A percentile compares a stretch with the other conserved stretches of the same genome.
Conservation (phyloP, 257 asterid species). For the Gardenia jasminoides region DNA sequence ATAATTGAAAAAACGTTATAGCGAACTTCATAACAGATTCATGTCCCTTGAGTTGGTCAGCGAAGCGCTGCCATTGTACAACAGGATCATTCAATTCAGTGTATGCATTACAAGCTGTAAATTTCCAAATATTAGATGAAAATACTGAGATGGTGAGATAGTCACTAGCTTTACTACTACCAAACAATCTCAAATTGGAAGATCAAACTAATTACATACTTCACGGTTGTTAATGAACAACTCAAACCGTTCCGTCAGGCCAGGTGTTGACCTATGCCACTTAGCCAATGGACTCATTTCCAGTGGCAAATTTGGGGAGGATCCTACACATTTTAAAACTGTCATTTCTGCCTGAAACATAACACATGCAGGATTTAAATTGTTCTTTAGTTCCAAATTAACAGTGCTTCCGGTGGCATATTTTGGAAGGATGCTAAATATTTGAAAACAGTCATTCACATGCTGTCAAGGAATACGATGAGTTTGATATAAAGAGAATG, state of each 20-base stretch:
- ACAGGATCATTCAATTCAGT: conserved; percentile 96
- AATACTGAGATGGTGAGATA: background rate
- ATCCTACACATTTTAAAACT: background rate
- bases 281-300: conserved; percentile 87
- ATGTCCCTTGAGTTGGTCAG: conserved; percentile 88
- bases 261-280: conserved; percentile 88
- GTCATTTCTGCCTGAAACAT: no score
- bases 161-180: background rate
- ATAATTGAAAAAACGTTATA: background rate
- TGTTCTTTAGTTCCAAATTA: no score
- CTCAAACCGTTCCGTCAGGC: conserved; percentile 86
- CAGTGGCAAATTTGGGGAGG: background rate
- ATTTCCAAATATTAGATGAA: background rate
- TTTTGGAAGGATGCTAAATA: background rate
- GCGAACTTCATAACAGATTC: background rate
- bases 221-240: conserved; percentile 84
- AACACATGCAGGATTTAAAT: no score
- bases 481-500: background rate
- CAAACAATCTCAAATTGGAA: background rate
- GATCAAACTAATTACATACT: conserved; percentile 33
- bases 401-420: background rate
- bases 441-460: background rate
- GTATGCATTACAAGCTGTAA: conserved; percentile 87
- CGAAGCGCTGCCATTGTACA: conserved; percentile 91
- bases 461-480: background rate